phyloP scores from a whole-genome alignment of 345 rosid genomes.

The Euclidium syriacum region DNA sequence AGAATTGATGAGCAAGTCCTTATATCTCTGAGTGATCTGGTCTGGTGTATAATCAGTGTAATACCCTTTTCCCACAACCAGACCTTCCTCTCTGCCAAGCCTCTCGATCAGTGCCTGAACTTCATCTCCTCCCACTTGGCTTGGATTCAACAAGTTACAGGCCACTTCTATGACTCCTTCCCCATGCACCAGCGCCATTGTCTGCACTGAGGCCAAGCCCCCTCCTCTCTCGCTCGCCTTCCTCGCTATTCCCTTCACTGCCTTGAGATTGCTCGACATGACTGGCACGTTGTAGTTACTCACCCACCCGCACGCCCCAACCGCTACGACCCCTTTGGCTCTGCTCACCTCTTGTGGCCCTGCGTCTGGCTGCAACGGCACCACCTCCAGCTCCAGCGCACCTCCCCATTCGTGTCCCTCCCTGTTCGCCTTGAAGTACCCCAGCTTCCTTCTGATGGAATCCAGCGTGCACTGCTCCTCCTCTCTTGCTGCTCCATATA shows the following conservation, averaged over 20 bases:
- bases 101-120: conserved; percentile 73
- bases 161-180: conserved; percentile 72
- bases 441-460: conserved; percentile 76
- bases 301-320: conserved; percentile 81
- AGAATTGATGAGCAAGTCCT: conserved; percentile 27
- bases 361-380: conserved; percentile 57
- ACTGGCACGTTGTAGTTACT: conserved; percentile 84
- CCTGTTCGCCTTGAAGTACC: conserved; percentile 77
- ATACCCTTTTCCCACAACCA: conserved; percentile 70
- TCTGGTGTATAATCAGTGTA: conserved; percentile 69
- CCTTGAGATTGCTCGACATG: conserved; percentile 42
- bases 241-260: conserved; percentile 61
- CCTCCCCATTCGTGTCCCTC: conserved; percentile 71
- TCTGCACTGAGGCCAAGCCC: conserved; percentile 79
- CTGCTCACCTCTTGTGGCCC: conserved; percentile 53
- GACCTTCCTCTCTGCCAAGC: conserved; percentile 53
- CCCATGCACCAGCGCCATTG: conserved; percentile 79
- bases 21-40: conserved; percentile 45
- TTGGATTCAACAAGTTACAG: conserved; percentile 81
- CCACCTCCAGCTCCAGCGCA: conserved; percentile 40
- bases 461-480: conserved; percentile 62
- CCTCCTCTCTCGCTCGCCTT: conserved; percentile 74
- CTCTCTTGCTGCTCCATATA: conserved; percentile 69
- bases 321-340: conserved; percentile 57
- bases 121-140: conserved; percentile 56